Evolutionary conservation across 2,329 filamentous ascomycete genomes (phyloP).

Genomic region (Colletotrichum cordylinicola): DNA sequence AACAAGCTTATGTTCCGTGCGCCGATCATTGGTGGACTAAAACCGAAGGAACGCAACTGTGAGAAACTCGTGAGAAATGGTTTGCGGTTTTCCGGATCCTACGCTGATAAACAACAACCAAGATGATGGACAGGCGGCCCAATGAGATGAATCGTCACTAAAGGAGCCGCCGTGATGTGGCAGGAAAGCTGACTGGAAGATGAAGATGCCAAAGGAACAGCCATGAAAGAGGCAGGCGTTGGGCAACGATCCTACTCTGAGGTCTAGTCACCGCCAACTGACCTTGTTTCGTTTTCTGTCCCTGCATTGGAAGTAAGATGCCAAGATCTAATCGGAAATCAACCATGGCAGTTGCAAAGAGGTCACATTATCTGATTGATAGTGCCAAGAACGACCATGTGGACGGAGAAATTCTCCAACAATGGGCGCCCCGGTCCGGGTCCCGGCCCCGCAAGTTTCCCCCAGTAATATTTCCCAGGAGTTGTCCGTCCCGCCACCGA

Average conservation of each 20-base stretch:
- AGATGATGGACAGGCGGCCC: background rate
- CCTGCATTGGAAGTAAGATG: background rate
- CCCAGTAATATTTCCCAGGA: background rate
- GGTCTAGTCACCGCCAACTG: background rate
- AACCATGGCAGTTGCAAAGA: background rate
- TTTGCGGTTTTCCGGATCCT: background rate
- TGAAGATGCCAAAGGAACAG: background rate
- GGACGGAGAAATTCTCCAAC: conserved; percentile 13
- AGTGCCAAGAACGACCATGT: conserved; percentile 11
- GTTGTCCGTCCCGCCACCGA: background rate
- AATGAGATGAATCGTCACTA: background rate
- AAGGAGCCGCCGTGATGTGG: background rate
- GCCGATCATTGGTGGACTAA: background rate
- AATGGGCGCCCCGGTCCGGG: background rate
- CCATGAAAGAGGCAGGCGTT: background rate
- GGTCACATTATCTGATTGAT: conserved; percentile 5
- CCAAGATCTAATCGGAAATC: background rate
- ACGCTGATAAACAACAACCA: background rate
- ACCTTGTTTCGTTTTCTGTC: background rate
- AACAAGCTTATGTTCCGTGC: background rate
- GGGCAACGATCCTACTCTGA: background rate
- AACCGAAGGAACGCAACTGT: background rate
- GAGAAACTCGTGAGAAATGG: background rate
- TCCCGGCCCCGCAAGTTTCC: background rate
- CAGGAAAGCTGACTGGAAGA: background rate